These are phyloP conservation scores for Coemansia sp. DNA, from an alignment of 192 early-diverging fungal genomes.

Conservation along the genomic window DNA sequence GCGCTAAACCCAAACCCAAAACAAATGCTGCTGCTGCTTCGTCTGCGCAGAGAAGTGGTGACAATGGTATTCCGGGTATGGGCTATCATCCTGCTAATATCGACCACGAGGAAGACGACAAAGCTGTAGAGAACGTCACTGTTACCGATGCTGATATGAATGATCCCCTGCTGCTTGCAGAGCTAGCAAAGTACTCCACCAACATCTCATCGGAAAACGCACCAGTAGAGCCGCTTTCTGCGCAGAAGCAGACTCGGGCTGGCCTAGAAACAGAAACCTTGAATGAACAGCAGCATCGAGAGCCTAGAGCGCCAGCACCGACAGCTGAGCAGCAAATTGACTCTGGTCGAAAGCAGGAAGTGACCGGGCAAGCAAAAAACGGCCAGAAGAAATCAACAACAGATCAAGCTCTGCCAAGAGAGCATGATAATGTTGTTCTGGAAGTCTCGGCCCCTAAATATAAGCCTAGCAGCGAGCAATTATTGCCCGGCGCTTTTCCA, in stretches of 20 bases:
- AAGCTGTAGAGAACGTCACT: conserved; percentile 16
- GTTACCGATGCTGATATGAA: conserved; percentile 50
- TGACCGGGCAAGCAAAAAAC: conserved; percentile 36
- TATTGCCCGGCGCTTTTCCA: conserved; percentile 10
- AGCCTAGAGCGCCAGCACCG: conserved; percentile 33
- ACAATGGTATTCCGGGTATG: not conserved
- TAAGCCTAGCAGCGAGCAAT: conserved; percentile 14
- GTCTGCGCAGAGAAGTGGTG: not conserved
- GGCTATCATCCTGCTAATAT: not conserved
- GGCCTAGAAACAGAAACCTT: not conserved
- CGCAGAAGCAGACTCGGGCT: too few species aligned
- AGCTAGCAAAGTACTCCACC: conserved; percentile 20
- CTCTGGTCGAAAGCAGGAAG: conserved; percentile 26
- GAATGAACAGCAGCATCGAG: conserved; percentile 10
- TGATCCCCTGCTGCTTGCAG: conserved; percentile 35
- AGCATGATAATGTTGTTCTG: not conserved
- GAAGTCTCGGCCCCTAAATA: conserved; percentile 10
- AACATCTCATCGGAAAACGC: not conserved
- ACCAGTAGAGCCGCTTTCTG: not conserved
- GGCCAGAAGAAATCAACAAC: conserved; percentile 14
- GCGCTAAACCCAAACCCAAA: not conserved
- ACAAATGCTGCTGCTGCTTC: not conserved
- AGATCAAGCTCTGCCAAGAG: conserved; percentile 6
- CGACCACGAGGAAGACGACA: conserved; percentile 21
- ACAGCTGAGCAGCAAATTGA: conserved; percentile 30